Base-by-base conservation (phyloP, 2,329 filamentous ascomycete genomes). In the Pleurostoma richardsiae region DNA sequence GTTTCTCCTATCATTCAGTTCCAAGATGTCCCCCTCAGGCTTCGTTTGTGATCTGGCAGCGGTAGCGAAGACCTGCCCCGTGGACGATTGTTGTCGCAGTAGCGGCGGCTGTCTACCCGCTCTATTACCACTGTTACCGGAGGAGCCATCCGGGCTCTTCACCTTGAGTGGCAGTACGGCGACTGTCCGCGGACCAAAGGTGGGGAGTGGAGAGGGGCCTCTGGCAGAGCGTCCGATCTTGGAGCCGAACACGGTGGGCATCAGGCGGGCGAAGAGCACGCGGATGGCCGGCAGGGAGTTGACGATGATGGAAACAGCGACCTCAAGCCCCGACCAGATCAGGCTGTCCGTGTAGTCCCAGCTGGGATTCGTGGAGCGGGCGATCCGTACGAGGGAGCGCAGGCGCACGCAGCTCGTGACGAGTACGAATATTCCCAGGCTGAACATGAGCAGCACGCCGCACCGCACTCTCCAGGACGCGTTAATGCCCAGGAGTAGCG, bases 281-380 rank as follows among this genome's bases (percentile, higher is more conserved):
- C 68, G 61, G 8, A 71, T 65, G 1, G 63, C 64, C 3, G 71
- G 71, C 4, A 72, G 56, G 33, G 66, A 70, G 30, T 63, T 63
- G 27, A 71, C 64, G 31, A 73, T 62, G 39, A 73, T 61, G n/a
- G 70, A 64, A 0, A 67, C 59, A 1, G 69, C 62, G 4, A 71
- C 58, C 53, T 73, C 71, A 29, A 72, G 52, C 2, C 68, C 68
- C 3, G 65, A 67, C 70, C 70, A 73, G 41, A 73, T 58, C n/a
- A 71, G 49, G 5, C 60, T 57, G 49, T 69, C 61, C 6, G 64
- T 65, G 39, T 70, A 67, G 52, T 71, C 65, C 67, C 66, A 71
- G 1, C 66, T 66, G 7, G 69, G 66, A 41, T 71, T 69, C 8
- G 53, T 48, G n/a, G 60, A 65, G 8, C 53, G 50, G 10, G 60